Evolutionary conservation across 2,329 filamentous ascomycete genomes (phyloP).

Genomic region (Aspergillus sp.): DNA sequence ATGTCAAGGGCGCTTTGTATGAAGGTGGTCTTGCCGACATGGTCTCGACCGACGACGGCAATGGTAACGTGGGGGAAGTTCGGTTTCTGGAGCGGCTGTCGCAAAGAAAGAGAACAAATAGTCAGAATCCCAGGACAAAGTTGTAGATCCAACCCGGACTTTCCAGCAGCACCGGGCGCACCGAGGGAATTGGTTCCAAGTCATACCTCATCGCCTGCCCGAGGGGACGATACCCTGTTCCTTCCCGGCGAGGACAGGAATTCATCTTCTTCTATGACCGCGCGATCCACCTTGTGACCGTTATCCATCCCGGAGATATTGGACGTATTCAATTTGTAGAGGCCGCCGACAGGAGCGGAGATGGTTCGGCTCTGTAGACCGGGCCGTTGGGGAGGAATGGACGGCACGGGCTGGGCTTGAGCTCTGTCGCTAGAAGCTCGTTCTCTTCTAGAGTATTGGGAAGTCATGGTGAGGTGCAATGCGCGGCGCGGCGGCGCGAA

Average conservation of each 20-base stretch:
- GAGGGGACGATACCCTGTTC: slow-evolving; percentile 15
- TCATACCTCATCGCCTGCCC: slow-evolving; percentile 29
- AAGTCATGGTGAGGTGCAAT: slow-evolving; percentile 24
- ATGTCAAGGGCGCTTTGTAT: slow-evolving; percentile 58
- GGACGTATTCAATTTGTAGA: slow-evolving; percentile 27
- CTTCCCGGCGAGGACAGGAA: slow-evolving; percentile 11
- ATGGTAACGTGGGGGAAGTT: slow-evolving; percentile 57
- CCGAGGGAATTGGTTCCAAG: background rate
- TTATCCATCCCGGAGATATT: slow-evolving; percentile 17
- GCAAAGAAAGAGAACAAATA: background rate
- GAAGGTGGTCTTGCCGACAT: slow-evolving; percentile 61
- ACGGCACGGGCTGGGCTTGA: slow-evolving; percentile 16
- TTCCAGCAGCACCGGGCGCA: background rate
- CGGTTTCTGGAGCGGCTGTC: slow-evolving; percentile 26
- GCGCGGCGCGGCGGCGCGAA: slow-evolving; percentile 11
- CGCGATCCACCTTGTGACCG: slow-evolving; percentile 19
- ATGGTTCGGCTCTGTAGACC: slow-evolving; percentile 33
- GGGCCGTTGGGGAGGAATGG: slow-evolving; percentile 29
- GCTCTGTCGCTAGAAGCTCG: slow-evolving; percentile 34
- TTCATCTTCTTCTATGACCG: slow-evolving; percentile 34
- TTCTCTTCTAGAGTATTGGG: slow-evolving; percentile 28
- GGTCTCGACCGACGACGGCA: slow-evolving; percentile 55
- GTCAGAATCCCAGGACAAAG: background rate
- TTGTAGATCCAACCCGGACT: too few species aligned
- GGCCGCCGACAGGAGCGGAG: slow-evolving; percentile 34